phyloP scores from a whole-genome alignment of 192 early-diverging fungal species.

The Tieghemiomyces parasiticus region DNA sequence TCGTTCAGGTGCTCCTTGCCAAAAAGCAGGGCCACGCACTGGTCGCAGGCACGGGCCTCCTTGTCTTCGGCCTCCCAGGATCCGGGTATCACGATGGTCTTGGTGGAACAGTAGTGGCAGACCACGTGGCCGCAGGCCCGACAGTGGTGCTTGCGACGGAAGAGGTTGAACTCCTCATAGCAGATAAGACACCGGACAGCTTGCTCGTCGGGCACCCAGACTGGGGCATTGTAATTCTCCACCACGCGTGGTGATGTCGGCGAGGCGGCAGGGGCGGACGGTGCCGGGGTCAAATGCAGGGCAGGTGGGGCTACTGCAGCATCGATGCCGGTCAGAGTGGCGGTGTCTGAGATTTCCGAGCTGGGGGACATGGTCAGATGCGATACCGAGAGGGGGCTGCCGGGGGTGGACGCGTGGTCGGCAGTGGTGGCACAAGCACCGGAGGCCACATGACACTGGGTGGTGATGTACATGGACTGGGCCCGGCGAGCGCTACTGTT shows the following conservation, averaged over 20 bases:
- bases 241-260: constrained; percentile 40
- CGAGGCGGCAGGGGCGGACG: too few relatives aligned
- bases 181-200: constrained; percentile 56
- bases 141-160: constrained; percentile 61
- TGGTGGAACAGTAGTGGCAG: constrained; percentile 52
- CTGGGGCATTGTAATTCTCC: constrained; percentile 49
- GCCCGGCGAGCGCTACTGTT: constrained; percentile 23
- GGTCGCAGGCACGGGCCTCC: constrained; percentile 32
- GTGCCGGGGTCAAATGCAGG: too few relatives aligned
- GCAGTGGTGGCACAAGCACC: too few relatives aligned
- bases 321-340: too few relatives aligned
- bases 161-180: constrained; percentile 46
- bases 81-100: constrained; percentile 31
- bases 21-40: constrained; percentile 30
- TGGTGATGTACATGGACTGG: constrained; percentile 23
- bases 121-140: constrained; percentile 66
- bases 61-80: constrained; percentile 15
- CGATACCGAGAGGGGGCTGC: too few relatives aligned
- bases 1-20: constrained; percentile 15
- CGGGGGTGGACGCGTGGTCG: too few relatives aligned
- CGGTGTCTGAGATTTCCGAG: too few relatives aligned
- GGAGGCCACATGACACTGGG: too few relatives aligned
- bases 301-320: too few relatives aligned
- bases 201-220: constrained; percentile 60
- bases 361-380: too few relatives aligned